Evolutionary conservation across 371 early-diverging fungal genomes (phyloP).

Genomic region (Syncephalastrum monosporum): DNA sequence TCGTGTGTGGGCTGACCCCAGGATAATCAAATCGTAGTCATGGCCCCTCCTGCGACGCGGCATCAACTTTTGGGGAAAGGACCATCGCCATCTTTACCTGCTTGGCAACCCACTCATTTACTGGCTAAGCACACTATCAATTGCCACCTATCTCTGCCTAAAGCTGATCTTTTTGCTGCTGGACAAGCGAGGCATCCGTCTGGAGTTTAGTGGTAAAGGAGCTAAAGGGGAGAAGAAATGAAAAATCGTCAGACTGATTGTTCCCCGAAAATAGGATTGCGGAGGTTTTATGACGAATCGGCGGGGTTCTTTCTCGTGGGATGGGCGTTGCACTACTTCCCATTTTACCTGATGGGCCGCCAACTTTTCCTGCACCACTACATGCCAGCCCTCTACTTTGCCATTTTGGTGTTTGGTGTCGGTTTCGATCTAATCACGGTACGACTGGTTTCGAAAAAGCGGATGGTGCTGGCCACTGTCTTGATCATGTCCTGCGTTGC

Average conservation of each 20-base stretch:
- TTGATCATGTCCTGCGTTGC: conserved; percentile 51
- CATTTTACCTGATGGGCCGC: conserved; percentile 97
- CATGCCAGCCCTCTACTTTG: conserved; percentile 89
- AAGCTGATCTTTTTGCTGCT: conserved; percentile 64
- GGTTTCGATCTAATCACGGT: conserved; percentile 79
- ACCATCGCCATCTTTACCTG: conserved; percentile 84
- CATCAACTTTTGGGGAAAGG: conserved; percentile 91
- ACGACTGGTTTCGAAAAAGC: conserved; percentile 44
- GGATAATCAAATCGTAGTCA: conserved; percentile 10
- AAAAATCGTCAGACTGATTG: conserved; percentile 5
- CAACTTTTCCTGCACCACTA: conserved; percentile 98
- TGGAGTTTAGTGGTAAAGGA: conserved; percentile 51
- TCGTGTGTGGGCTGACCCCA: not conserved
- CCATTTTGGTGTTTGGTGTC: conserved; percentile 73
- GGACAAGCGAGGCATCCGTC: conserved; percentile 75
- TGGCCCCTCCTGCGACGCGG: conserved; percentile 94
- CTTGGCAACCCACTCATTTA: conserved; percentile 96
- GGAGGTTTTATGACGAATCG: conserved; percentile 61
- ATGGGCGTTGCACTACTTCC: conserved; percentile 93
- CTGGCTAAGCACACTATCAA: conserved; percentile 75
- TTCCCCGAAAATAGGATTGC: conserved; percentile 25
- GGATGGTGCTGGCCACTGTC: conserved; percentile 51
- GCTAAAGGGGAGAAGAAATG: not conserved
- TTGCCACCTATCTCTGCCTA: conserved; percentile 60
- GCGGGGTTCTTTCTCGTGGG: conserved; percentile 86